phyloP scores from a whole-genome alignment of 768 basidiomycete genomes.

The Grammothele lineata region DNA sequence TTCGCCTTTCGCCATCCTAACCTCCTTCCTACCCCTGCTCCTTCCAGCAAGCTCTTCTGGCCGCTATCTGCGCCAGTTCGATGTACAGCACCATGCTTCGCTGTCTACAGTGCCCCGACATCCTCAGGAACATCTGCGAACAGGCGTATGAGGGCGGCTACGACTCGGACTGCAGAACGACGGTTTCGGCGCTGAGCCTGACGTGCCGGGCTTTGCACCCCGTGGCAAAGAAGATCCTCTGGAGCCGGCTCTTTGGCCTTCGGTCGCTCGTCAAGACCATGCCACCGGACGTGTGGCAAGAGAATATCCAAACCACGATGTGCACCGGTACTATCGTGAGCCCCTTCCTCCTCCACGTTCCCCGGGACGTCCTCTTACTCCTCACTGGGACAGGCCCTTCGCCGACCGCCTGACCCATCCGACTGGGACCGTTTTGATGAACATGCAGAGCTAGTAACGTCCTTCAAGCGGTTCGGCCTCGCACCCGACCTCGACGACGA shows the following conservation, averaged over 20 bases:
- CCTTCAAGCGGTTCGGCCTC: constrained; percentile 13
- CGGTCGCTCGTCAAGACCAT: constrained; percentile 12
- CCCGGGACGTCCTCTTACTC: not conserved
- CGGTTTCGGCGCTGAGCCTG: constrained; percentile 6
- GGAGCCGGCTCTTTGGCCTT: constrained; percentile 13
- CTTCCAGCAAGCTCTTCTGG: too few relatives aligned
- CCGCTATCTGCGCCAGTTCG: too few relatives aligned
- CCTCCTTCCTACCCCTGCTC: too few relatives aligned
- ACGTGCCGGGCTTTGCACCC: constrained; percentile 6
- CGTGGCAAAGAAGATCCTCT: constrained; percentile 7
- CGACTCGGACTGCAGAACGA: constrained; percentile 9
- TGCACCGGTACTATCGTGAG: constrained; percentile 6
- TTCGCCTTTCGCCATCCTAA: too few relatives aligned
- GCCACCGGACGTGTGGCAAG: constrained; percentile 10
- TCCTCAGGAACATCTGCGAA: constrained; percentile 11
- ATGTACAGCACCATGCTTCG: too few relatives aligned
- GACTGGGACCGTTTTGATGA: constrained; percentile 9
- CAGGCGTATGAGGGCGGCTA: constrained; percentile 14
- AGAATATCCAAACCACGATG: not conserved
- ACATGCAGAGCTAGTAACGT: constrained; percentile 5
- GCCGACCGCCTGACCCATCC: constrained; percentile 5
- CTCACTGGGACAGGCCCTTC: constrained; percentile 1
- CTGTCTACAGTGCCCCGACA: constrained; percentile 2
- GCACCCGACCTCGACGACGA: constrained; percentile 13
- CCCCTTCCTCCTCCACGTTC: not conserved